Conservation (phyloP, 2,329 filamentous ascomycete species). For the Pseudocercospora cruenta region DNA sequence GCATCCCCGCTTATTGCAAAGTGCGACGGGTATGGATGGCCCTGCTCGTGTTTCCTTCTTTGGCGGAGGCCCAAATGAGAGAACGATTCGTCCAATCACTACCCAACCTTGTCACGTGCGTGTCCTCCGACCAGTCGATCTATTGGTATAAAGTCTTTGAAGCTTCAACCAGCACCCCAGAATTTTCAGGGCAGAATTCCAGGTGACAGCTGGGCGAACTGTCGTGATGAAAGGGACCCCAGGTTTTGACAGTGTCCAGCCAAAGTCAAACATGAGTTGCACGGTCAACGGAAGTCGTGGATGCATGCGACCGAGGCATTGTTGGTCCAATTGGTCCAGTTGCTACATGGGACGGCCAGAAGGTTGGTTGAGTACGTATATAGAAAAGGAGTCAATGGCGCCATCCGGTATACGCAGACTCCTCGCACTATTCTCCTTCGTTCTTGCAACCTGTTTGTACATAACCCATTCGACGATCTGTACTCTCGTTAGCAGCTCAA, state of each 20-base stretch:
- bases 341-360: background rate
- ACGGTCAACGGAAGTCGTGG: slow-evolving; percentile 1
- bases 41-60: slow-evolving; percentile 5
- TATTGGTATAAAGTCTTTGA: slow-evolving; percentile 5
- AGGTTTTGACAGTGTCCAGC: background rate
- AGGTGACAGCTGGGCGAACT: background rate
- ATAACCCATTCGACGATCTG: slow-evolving; percentile 7
- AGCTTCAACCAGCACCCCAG: slow-evolving; percentile 3
- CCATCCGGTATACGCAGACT: background rate
- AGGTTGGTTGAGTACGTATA: background rate
- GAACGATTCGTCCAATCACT: slow-evolving; percentile 6
- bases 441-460: background rate
- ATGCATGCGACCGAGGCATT: slow-evolving; percentile 3
- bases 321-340: background rate
- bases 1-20: slow-evolving; percentile 1
- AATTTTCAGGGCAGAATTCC: background rate
- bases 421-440: slow-evolving; percentile 5
- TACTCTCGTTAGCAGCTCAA: slow-evolving; percentile 8
- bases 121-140: background rate
- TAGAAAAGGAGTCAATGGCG: slow-evolving; percentile 5
- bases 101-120: slow-evolving; percentile 1
- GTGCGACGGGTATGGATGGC: background rate
- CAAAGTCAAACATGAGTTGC: slow-evolving; percentile 1
- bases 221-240: slow-evolving; percentile 6
- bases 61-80: slow-evolving; percentile 3